A percentile compares a stretch with the other conserved stretches of the same genome.
phyloP scores from a whole-genome alignment of 2,329 filamentous ascomycete species.

The Phaeosphaeriaceae sp. region DNA sequence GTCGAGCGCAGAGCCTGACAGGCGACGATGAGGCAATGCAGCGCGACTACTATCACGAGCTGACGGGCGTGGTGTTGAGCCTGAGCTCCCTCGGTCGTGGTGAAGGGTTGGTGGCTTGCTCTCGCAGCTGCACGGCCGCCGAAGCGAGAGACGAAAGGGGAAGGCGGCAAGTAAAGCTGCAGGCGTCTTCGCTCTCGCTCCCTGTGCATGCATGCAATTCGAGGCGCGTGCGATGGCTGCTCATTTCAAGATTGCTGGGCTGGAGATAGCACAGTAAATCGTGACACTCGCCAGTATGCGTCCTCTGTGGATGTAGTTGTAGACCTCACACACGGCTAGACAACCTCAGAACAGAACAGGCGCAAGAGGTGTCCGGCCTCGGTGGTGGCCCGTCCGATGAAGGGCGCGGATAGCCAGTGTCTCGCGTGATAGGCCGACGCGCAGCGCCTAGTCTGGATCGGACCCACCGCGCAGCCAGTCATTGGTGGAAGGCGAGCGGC shows the following conservation, averaged over 20 bases:
- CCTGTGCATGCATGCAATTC: background rate
- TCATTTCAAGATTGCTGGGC: conserved; percentile 2
- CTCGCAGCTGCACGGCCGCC: background rate
- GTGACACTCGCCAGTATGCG: too few species aligned
- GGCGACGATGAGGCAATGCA: background rate
- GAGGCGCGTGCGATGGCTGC: background rate
- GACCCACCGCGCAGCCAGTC: background rate
- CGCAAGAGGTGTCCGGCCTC: background rate
- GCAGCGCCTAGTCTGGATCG: background rate
- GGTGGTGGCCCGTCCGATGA: background rate
- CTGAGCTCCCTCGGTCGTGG: background rate
- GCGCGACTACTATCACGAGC: background rate
- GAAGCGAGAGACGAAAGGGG: conserved; percentile 19
- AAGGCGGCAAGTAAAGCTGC: conserved; percentile 24
- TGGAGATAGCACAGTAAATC: background rate
- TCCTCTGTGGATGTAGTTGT: too few species aligned
- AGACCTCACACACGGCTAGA: too few species aligned
- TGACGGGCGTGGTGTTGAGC: conserved; percentile 1
- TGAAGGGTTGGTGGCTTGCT: conserved; percentile 1
- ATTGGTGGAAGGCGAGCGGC: background rate
- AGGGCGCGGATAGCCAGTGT: background rate
- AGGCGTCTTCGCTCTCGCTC: conserved; percentile 1
- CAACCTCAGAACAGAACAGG: background rate
- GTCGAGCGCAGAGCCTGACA: background rate
- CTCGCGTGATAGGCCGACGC: background rate